These are phyloP conservation scores for Sporothrix variecibatus DNA, from an alignment of 2,329 filamentous ascomycete genomes.

Conservation along the genomic window DNA sequence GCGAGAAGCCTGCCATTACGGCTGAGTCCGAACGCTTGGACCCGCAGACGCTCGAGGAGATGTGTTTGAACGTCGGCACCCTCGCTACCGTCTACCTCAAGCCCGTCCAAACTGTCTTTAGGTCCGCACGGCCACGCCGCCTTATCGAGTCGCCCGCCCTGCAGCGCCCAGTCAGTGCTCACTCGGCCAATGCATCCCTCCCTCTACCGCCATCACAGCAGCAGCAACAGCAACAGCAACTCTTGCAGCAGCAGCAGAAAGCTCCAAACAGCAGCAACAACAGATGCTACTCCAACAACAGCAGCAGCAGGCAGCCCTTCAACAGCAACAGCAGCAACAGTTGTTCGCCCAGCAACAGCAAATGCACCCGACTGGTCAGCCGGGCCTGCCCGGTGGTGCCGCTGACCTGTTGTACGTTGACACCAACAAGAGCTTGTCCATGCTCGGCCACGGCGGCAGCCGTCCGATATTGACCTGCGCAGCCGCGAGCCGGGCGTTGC, in stretches of 20 bases:
- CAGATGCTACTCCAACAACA: conserved; percentile 26
- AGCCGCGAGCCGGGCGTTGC: conserved; percentile 34
- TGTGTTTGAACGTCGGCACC: conserved; percentile 95
- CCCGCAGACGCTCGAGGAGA: conserved; percentile 86
- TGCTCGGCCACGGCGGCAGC: conserved; percentile 57
- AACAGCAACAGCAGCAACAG: conserved; percentile 26
- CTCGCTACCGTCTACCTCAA: conserved; percentile 97
- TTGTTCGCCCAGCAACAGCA: conserved; percentile 23
- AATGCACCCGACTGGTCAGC: conserved; percentile 10
- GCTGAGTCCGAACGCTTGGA: conserved; percentile 95
- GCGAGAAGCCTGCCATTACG: conserved; percentile 93
- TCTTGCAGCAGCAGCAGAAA: conserved; percentile 18
- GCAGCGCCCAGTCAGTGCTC: conserved; percentile 67
- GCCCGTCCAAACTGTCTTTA: conserved; percentile 95
- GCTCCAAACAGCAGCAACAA: conserved; percentile 24
- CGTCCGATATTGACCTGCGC: conserved; percentile 53
- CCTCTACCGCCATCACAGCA: conserved; percentile 34
- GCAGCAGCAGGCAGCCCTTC: conserved; percentile 18
- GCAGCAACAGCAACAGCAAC: conserved; percentile 26
- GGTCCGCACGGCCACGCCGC: conserved; percentile 76
- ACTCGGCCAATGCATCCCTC: conserved; percentile 12
- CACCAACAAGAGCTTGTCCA: conserved; percentile 61
- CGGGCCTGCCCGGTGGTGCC: background rate
- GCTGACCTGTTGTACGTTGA: conserved; percentile 44
- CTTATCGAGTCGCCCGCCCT: conserved; percentile 83